phyloP scores from a whole-genome alignment of 1,284 basidiomycete genomes.

The Ceratobasidium sp. region DNA sequence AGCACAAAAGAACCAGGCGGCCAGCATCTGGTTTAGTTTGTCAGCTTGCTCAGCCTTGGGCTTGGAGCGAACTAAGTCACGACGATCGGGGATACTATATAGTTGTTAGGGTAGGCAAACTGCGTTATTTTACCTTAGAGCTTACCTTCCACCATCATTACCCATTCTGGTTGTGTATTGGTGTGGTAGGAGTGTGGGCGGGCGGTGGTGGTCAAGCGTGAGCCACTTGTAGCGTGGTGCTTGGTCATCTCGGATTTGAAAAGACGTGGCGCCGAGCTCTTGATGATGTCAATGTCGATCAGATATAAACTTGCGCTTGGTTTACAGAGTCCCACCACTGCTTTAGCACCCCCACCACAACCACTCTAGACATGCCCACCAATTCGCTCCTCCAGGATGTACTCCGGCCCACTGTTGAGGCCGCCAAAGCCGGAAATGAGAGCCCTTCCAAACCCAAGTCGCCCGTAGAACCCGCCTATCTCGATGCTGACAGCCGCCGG shows the following conservation, averaged over 20 bases:
- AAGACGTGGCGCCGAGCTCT: background rate
- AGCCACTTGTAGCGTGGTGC: slow-evolving; percentile 32
- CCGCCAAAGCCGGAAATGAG: slow-evolving; percentile 58
- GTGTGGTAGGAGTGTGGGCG: background rate
- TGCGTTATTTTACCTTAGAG: background rate
- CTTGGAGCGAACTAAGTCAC: slow-evolving; percentile 77
- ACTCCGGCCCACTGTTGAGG: slow-evolving; percentile 62
- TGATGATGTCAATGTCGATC: slow-evolving; percentile 38
- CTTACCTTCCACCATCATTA: slow-evolving; percentile 72
- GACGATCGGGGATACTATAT: slow-evolving; percentile 75
- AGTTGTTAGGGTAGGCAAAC: slow-evolving; percentile 8
- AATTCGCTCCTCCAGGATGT: slow-evolving; percentile 68
- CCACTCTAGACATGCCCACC: slow-evolving; percentile 25
- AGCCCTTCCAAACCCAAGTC: slow-evolving; percentile 51
- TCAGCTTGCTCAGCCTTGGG: slow-evolving; percentile 84
- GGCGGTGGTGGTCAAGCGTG: slow-evolving; percentile 36
- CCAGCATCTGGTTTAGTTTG: slow-evolving; percentile 82
- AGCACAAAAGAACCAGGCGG: slow-evolving; percentile 90
- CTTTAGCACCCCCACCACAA: background rate
- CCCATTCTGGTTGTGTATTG: slow-evolving; percentile 60
- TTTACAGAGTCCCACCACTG: background rate
- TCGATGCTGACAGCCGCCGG: slow-evolving; percentile 25
- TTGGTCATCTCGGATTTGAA: slow-evolving; percentile 32
- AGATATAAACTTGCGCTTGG: slow-evolving; percentile 12
- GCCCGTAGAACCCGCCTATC: slow-evolving; percentile 33